A percentile compares a stretch with the other conserved stretches of the same genome.
phyloP scores from a whole-genome alignment of 768 basidiomycete genomes.

The Lentinula aciculospora region DNA sequence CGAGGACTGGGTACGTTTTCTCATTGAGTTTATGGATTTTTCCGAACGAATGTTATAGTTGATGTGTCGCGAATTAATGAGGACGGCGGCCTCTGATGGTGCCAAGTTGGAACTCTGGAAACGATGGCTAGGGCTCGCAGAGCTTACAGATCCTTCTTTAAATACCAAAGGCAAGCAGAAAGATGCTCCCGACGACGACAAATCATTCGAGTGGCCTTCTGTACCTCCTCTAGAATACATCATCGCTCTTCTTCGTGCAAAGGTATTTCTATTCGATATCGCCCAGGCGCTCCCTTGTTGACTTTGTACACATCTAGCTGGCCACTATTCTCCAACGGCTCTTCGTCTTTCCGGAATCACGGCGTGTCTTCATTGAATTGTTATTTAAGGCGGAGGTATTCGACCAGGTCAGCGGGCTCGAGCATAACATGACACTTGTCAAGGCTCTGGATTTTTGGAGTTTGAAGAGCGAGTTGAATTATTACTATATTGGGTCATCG shows the following conservation, averaged over 20 bases:
- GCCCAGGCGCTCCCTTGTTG: neutral
- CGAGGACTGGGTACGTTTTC: slow-evolving; percentile 46
- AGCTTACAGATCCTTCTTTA: neutral
- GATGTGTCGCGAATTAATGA: slow-evolving; percentile 48
- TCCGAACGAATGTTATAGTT: neutral
- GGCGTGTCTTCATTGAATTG: slow-evolving; percentile 57
- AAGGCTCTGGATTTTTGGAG: slow-evolving; percentile 5
- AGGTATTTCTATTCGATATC: slow-evolving; percentile 43
- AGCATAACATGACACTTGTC: neutral
- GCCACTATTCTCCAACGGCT: slow-evolving; percentile 35
- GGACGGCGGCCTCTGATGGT: slow-evolving; percentile 55
- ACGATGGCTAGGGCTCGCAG: slow-evolving; percentile 53
- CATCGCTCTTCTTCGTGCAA: slow-evolving; percentile 42
- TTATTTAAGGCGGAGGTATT: slow-evolving; percentile 42
- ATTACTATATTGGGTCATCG: neutral
- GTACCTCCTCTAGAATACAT: slow-evolving; percentile 37
- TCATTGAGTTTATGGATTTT: too few relatives aligned
- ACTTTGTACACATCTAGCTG: slow-evolving; percentile 1
- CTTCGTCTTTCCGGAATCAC: slow-evolving; percentile 74
- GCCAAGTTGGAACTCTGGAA: slow-evolving; percentile 74
- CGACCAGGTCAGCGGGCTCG: neutral
- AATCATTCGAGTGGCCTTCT: slow-evolving; percentile 16
- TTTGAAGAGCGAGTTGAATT: neutral
- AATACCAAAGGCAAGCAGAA: neutral
- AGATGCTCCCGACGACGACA: slow-evolving; percentile 18